Percentiles rank a stretch among this genome's conserved stretches.
Evolutionary conservation across 495 filamentous ascomycete genomes (phyloP).

Genomic region (Apodospora peruviana): DNA sequence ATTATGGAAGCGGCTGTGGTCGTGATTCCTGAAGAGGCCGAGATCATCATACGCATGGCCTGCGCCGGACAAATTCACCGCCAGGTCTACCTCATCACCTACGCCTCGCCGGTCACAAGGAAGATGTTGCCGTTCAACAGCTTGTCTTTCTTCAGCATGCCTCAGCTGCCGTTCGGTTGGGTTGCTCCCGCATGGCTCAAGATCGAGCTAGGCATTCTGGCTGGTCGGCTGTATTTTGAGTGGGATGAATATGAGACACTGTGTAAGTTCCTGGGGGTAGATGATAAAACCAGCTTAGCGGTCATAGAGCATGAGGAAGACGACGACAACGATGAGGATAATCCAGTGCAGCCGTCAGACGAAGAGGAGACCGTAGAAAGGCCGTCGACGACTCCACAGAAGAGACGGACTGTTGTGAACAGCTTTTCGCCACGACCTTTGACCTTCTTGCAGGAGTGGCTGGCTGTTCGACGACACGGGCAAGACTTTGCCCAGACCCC

Average conservation of each 20-base stretch:
- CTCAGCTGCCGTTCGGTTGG: constrained; percentile 33
- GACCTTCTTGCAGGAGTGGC: constrained; percentile 46
- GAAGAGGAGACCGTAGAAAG: background rate
- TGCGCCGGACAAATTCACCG: constrained; percentile 3
- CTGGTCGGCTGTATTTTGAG: constrained; percentile 51
- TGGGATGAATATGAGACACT: constrained; percentile 32
- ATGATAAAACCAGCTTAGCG: background rate
- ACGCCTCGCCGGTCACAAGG: constrained; percentile 47
- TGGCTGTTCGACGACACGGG: constrained; percentile 41
- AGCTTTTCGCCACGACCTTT: constrained; percentile 14
- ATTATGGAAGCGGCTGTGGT: constrained; percentile 37
- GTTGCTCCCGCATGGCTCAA: constrained; percentile 39
- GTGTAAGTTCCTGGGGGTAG: constrained; percentile 19
- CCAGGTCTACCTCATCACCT: constrained; percentile 35
- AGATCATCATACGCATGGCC: constrained; percentile 35
- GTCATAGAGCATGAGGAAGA: background rate
- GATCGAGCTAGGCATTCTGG: constrained; percentile 49
- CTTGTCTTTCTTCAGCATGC: constrained; percentile 41
- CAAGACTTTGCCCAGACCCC: constrained; percentile 50
- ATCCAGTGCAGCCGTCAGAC: too few species aligned
- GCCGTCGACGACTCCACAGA: background rate
- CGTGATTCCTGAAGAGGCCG: constrained; percentile 52
- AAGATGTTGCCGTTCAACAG: constrained; percentile 50
- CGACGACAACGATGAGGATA: background rate
- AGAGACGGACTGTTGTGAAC: too few species aligned